Evolutionary conservation across 345 rosid species (phyloP), one percentile per base, ranked within the genome.

Genomic region (Microcos paniculata): DNA sequence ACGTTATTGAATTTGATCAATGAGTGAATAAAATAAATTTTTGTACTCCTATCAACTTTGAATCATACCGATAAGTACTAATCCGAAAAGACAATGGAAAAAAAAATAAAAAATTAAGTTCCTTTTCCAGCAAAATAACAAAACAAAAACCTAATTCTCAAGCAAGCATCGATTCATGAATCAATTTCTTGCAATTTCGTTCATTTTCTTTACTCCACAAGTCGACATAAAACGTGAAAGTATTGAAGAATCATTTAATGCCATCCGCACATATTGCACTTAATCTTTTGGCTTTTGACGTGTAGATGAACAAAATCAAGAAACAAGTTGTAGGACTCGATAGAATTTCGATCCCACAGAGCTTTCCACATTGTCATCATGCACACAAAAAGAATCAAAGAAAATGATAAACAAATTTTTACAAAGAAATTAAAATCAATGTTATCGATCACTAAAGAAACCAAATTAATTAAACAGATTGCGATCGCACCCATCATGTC

Each of bases 221-320:
- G 19, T 33, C 19, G 43, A 62, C 45, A 62, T 18, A 19, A 19
- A 62, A 7, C 45, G 6, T 62, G 45, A 66, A 66, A 15, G 23
- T 66, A 14, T 33, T 66, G 71, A 15, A 66, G 26, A 15, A 35
- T 62, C 24, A 62, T 62, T 8, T 33, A 8, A 33, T 33, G 67
- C 24, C 43, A 35, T 62, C 45, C 24, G 14, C 42, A 33, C 26
- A 66, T 12, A 24, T 66, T 23, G 45, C 58, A 76, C 74, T 46
- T 65, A 7, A 53, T 38, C n/a, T 53, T 65, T 76, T 45, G 21
- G 66, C 51, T 59, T 40, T 31, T 31, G 74, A 30, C 66, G 49
- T 45, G 13, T 35, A n/a, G 61, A 69, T 21, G 21, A 55, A n/a
- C 70, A 21, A 65, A 43, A 4, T 3, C 61, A 42, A 23, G 43